Evolutionary conservation across 768 basidiomycete genomes (phyloP).

Genomic region (Phanerochaete sordida): DNA sequence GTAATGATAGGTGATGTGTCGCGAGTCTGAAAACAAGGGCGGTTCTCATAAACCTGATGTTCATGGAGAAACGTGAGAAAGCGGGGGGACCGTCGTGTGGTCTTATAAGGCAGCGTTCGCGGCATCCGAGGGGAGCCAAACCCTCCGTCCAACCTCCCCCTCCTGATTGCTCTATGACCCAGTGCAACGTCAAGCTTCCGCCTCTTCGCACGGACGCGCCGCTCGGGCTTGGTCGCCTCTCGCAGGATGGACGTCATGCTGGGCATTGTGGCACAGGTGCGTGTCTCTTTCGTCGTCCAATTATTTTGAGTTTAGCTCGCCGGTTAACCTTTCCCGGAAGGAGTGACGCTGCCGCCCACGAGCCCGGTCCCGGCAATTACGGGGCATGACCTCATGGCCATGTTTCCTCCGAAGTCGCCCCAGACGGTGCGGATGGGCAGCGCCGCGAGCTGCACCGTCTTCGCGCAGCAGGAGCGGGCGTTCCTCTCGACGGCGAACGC

Average conservation of each 20-base stretch:
- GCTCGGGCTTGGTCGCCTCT: not conserved
- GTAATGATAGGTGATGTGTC: not conserved
- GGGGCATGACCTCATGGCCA: constrained; percentile 5
- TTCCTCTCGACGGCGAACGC: not conserved
- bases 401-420: constrained; percentile 2
- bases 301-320: not conserved
- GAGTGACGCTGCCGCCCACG: not conserved
- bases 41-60: not conserved
- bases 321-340: not conserved
- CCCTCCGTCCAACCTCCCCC: not conserved
- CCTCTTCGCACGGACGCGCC: not conserved
- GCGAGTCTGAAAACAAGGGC: not conserved
- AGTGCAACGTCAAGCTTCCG: not conserved
- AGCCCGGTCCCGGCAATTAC: not conserved
- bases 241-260: not conserved
- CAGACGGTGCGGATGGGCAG: not conserved
- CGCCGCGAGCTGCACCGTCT: constrained; percentile 2
- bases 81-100: not conserved
- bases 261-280: not conserved
- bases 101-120: not conserved
- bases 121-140: not conserved
- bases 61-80: not conserved
- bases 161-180: not conserved
- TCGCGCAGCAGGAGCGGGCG: constrained; percentile 5
- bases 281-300: not conserved